These are phyloP conservation scores for Phyllachora maydis DNA, from an alignment of 2,329 filamentous ascomycete genomes.

Conservation along the genomic window DNA sequence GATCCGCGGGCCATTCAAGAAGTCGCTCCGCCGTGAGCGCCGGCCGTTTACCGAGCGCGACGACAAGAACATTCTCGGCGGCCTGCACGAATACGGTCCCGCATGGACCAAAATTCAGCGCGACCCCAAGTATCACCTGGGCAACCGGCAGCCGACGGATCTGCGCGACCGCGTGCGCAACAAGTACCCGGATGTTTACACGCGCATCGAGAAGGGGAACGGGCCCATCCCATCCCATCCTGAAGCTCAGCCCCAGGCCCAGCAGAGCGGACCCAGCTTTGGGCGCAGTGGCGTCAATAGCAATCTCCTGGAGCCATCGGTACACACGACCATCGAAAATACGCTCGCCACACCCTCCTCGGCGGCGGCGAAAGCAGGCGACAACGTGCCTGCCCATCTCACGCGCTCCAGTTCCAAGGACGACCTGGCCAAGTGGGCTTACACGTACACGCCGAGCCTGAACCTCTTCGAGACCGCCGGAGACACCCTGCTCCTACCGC, in stretches of 20 bases:
- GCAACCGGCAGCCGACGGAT: constrained; percentile 38
- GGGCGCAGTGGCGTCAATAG: constrained; percentile 18
- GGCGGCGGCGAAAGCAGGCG: too few relatives aligned
- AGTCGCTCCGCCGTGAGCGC: constrained; percentile 36
- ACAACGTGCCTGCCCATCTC: too few relatives aligned
- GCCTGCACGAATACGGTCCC: constrained; percentile 36
- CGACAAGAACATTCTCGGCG: constrained; percentile 38
- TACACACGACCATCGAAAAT: constrained; percentile 26
- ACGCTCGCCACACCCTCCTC: too few relatives aligned
- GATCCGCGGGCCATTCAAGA: constrained; percentile 40
- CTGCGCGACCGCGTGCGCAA: constrained; percentile 42
- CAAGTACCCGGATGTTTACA: constrained; percentile 38
- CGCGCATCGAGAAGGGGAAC: constrained; percentile 31
- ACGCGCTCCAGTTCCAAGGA: constrained; percentile 21
- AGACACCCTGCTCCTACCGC: too few relatives aligned
- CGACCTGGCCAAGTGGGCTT: constrained; percentile 23
- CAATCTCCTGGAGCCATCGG: constrained; percentile 24
- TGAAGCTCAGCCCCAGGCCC: too few relatives aligned
- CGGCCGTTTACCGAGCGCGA: constrained; percentile 41
- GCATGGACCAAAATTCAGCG: constrained; percentile 46
- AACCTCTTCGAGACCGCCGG: too few relatives aligned
- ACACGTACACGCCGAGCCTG: too few relatives aligned
- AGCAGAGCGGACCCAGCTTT: constrained; percentile 14
- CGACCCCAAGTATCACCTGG: constrained; percentile 34
- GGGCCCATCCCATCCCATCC: too few relatives aligned